Evolutionary conservation across 2,329 filamentous ascomycete species (phyloP).

Genomic region (Aaosphaeria pasadenensis): DNA sequence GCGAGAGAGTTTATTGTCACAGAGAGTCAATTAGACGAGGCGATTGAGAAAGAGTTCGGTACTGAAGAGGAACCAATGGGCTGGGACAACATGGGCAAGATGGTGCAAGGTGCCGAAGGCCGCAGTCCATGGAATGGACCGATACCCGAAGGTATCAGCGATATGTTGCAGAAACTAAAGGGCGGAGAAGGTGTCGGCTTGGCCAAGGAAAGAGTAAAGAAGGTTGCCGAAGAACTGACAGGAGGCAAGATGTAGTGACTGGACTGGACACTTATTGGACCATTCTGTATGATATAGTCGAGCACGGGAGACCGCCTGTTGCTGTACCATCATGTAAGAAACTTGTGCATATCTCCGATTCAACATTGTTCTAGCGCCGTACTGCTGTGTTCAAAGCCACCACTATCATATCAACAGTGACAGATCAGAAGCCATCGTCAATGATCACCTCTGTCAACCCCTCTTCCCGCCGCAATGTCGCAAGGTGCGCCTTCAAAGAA

Average conservation of each 20-base stretch:
- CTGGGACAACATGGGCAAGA: constrained; percentile 28
- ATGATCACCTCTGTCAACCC: too few species aligned
- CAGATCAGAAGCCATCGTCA: too few species aligned
- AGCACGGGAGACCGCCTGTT: too few species aligned
- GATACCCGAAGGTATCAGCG: constrained; percentile 29
- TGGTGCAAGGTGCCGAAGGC: constrained; percentile 14
- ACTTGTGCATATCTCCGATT: too few species aligned
- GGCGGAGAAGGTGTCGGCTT: constrained; percentile 38
- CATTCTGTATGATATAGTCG: too few species aligned
- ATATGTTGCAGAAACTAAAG: constrained; percentile 34
- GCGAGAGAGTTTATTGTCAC: constrained; percentile 83
- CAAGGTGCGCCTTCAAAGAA: too few species aligned
- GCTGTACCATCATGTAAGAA: too few species aligned
- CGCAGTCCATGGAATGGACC: constrained; percentile 30
- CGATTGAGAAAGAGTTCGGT: constrained; percentile 75
- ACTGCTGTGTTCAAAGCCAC: too few species aligned
- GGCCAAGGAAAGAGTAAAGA: constrained; percentile 58
- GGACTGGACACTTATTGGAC: too few species aligned
- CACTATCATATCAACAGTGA: too few species aligned
- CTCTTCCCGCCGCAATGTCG: too few species aligned
- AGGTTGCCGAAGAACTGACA: constrained; percentile 64
- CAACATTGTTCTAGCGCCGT: too few species aligned
- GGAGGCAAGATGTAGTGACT: constrained; percentile 55
- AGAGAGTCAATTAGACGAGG: constrained; percentile 70
- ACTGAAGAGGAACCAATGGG: constrained; percentile 50